Base-by-base conservation (phyloP, 306 rosid species). In the Casuarina glauca region DNA sequence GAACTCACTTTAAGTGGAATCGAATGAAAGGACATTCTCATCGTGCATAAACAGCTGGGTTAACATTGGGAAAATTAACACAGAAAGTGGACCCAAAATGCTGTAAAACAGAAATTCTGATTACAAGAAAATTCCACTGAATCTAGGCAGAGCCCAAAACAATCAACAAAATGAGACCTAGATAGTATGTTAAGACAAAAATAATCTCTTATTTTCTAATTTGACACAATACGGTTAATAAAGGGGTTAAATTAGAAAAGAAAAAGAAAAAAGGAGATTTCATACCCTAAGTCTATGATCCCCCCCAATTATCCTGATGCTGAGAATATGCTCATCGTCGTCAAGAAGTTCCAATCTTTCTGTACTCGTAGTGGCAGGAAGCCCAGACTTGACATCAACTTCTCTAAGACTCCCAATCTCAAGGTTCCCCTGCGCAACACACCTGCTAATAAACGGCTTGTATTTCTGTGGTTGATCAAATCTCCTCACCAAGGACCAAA, bases 201-300 rank as follows among this genome's bases (percentile, higher is more conserved):
- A 63, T 36, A 44, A 38, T 36, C 15, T 32, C 35, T 54, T 54
- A 5, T 54, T 54, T 63, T 38, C 2, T 13, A 1, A 5, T 7
- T 64, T 13, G 38, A 41, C 3, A 55, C 6, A 16, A 51, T 67
- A 48, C 61, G 49, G 42, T 6, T 13, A 35, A 69, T 20, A 70
- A 26, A 38, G 20, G 17, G 67, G 51, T 61, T 16, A 8, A 62
- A 45, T 26, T 66, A 76, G 76, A n/a, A n/a, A 6, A 42, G 69
- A 50, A 9, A 58, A 60, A 49, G 60, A 60, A 46, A 20, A 20
- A 20, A 20, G 26, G 26, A 69, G 69, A n/a, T 38, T 51, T 38
- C 88, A 81, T 91, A 94, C 98, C 93, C 84, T 86, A 63, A 94
- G 98, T 76, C 98, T 87, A 82, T 94, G 98, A 87, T 94, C 97